Percentiles rank a stretch among this genome's conserved stretches.
Evolutionary conservation across 2,329 filamentous ascomycete genomes (phyloP).

Genomic region (Talaromyces sp.): DNA sequence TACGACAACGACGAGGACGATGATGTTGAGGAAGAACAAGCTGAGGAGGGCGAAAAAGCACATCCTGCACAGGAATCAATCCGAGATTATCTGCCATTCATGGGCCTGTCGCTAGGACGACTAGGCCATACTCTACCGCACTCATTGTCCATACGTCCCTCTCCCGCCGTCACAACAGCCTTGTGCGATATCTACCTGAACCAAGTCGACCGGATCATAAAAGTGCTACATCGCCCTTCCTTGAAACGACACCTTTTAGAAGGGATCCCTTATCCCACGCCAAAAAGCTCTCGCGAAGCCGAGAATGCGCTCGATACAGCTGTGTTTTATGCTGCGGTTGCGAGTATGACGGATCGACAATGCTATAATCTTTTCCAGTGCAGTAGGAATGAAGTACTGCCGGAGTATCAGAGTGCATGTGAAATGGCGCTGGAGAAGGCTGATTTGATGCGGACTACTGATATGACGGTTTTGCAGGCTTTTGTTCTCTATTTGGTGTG

Average conservation of each 20-base stretch:
- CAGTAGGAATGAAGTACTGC: slow-evolving; percentile 15
- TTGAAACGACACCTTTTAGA: slow-evolving; percentile 22
- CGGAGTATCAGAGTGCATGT: slow-evolving; percentile 22
- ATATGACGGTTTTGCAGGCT: slow-evolving; percentile 26
- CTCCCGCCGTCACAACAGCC: slow-evolving; percentile 11
- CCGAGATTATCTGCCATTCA: not conserved
- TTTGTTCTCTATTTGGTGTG: slow-evolving; percentile 28
- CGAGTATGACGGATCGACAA: slow-evolving; percentile 24
- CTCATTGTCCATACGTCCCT: slow-evolving; percentile 11
- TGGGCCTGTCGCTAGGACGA: slow-evolving; percentile 4
- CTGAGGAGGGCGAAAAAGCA: not conserved
- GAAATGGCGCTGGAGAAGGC: slow-evolving; percentile 23
- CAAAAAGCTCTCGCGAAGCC: slow-evolving; percentile 5
- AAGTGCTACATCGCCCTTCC: slow-evolving; percentile 26
- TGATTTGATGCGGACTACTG: slow-evolving; percentile 22
- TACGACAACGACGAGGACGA: not conserved
- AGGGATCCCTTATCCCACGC: slow-evolving; percentile 17
- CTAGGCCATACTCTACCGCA: not conserved
- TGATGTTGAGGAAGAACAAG: not conserved
- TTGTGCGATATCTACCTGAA: slow-evolving; percentile 24
- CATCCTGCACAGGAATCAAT: not conserved
- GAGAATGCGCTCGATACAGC: slow-evolving; percentile 24
- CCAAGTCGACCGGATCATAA: slow-evolving; percentile 25
- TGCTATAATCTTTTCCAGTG: slow-evolving; percentile 20
- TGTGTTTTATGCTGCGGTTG: slow-evolving; percentile 25